Evolutionary conservation across 495 filamentous ascomycete genomes (phyloP).

Genomic region (Podospora pseudopauciseta): DNA sequence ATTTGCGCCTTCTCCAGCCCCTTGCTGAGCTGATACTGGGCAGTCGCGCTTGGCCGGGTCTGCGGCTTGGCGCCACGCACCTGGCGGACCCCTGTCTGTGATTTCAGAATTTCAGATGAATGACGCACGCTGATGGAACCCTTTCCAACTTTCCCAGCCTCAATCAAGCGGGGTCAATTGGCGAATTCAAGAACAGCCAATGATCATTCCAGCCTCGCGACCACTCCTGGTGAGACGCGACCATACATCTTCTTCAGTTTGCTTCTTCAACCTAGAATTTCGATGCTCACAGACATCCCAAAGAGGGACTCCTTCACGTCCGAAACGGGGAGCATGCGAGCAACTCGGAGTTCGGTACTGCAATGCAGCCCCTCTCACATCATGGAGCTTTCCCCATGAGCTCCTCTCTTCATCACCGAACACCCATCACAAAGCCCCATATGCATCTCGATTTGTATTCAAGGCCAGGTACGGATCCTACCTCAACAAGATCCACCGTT

Average conservation of each 20-base stretch:
- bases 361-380: background rate
- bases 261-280: background rate
- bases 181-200: background rate
- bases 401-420: background rate
- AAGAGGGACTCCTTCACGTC: background rate
- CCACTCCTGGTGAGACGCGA: background rate
- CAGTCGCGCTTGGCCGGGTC: background rate
- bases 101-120: background rate
- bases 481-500: background rate
- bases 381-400: background rate
- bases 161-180: background rate
- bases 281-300: background rate
- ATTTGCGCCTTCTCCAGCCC: background rate
- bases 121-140: background rate
- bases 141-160: conserved; percentile 3
- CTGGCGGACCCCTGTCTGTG: background rate
- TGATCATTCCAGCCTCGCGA: background rate
- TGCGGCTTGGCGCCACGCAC: background rate
- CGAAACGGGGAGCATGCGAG: background rate
- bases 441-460: background rate
- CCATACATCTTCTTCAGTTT: background rate
- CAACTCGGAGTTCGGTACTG: background rate
- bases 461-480: background rate
- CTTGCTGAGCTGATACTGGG: background rate
- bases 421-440: background rate